Base-by-base conservation (phyloP, 139 green algal genomes). In the Cymbomonas tetramitiformis region DNA sequence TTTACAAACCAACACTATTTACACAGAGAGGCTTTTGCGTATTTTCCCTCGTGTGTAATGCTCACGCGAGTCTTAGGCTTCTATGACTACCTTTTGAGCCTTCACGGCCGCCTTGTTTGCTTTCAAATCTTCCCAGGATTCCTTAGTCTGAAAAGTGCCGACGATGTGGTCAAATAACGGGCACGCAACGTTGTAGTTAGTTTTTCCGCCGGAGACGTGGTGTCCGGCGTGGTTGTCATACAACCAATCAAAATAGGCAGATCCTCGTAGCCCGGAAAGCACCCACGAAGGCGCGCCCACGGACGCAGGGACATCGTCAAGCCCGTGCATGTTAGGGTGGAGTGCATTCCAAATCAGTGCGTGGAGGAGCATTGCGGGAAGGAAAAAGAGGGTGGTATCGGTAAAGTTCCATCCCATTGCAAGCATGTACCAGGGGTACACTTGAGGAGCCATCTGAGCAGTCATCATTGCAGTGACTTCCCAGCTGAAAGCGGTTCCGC, bases 171-270 rank as follows among this genome's bases (percentile, higher is more conserved):
- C 59, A 6, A 60, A 38, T 18, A 28, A 10, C 6, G 59, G 59
- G 49, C 49, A 60, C 50, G 50, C 60, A 34, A 67, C 59, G 59
- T 67, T 67, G 48, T 67, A 67, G 59, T 67, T 67, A 12, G 23
- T 50, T 4, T 24, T 5, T 3, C 59, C 59, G 21, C 30, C 34
- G 28, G 54, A 38, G 18, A 61, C 38, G 59, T 67, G 59, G 58
- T 66, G 58, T 3, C 59, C 59, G 30, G 38, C 28, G 59, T 67
- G 59, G 59, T 67, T 67, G 5, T 30, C 8, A 31, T 67, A 67
- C 24, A 67, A 29, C 24, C 29, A 67, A 9, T 67, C 26, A 50
- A 59, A 67, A 50, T 67, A 67, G n/a, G 38, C 12, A 4, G 36
- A 40, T 24, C 15, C 19, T 2, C 59, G 48, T 8, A 54, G 26